Conservation (phyloP, 306 rosid genomes). For the Amphicarpaea edgeworthii region DNA sequence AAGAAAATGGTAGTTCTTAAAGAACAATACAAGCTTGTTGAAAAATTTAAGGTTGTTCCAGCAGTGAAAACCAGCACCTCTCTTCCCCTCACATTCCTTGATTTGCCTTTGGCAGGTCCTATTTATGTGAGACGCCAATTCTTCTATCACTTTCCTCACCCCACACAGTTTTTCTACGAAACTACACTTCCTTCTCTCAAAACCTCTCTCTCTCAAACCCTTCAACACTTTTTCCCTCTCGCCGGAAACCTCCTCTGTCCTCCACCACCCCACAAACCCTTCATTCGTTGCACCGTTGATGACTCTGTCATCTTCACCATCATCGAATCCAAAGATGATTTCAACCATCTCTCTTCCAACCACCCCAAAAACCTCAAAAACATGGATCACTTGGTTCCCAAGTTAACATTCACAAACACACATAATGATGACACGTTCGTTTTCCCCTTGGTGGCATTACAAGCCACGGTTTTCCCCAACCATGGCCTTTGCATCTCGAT, state of each 20-base stretch:
- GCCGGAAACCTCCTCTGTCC: constrained; percentile 51
- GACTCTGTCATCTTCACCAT: constrained; percentile 40
- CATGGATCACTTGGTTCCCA: constrained; percentile 47
- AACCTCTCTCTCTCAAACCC: constrained; percentile 54
- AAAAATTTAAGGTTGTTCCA: constrained; percentile 31
- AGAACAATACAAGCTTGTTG: constrained; percentile 27
- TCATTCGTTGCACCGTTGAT: constrained; percentile 4
- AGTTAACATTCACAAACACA: constrained; percentile 13
- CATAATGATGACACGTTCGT: constrained; percentile 8
- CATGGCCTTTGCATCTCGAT: constrained; percentile 51
- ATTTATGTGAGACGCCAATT: constrained; percentile 54
- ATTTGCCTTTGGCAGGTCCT: constrained; percentile 57
- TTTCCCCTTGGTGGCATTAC: constrained; percentile 44
- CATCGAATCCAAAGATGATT: constrained; percentile 13
- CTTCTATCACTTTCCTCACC: constrained; percentile 53
- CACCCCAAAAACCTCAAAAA: constrained; percentile 33
- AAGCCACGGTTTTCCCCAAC: constrained; percentile 47
- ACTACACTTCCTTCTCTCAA: constrained; percentile 54
- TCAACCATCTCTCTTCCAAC: constrained; percentile 43
- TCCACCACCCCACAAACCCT: constrained; percentile 51
- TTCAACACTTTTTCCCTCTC: constrained; percentile 44
- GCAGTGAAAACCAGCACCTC: background rate
- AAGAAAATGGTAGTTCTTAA: constrained; percentile 5
- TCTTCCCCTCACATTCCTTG: constrained; percentile 63
- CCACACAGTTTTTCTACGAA: constrained; percentile 42